A percentile compares a stretch with the other conserved stretches of the same genome.
Evolutionary conservation across 805 yeast genomes (phyloP).

Genomic region (Candida methanosorbosa): DNA sequence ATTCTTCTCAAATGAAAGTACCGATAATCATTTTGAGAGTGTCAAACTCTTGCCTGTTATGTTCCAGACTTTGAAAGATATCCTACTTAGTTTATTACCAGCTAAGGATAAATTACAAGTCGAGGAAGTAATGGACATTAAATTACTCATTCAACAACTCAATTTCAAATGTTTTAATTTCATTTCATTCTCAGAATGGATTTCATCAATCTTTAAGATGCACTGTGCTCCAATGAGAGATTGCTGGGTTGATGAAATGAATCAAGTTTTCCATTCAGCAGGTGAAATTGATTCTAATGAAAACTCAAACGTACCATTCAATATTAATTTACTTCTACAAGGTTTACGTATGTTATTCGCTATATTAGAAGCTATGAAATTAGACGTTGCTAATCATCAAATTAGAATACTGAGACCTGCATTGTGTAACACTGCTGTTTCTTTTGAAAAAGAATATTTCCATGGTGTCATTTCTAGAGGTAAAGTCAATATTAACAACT

Average conservation of each 20-base stretch:
- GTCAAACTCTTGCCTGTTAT: slow-evolving; percentile 45
- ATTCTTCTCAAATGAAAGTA: slow-evolving; percentile 9
- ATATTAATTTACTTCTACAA: slow-evolving; percentile 47
- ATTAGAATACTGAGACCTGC: slow-evolving; percentile 79
- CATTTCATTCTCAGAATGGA: slow-evolving; percentile 62
- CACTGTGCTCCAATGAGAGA: slow-evolving; percentile 97
- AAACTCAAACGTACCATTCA: slow-evolving; percentile 27
- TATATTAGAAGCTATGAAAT: slow-evolving; percentile 87
- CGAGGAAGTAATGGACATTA: slow-evolving; percentile 67
- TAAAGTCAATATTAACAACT: slow-evolving; percentile 51
- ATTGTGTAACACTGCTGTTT: slow-evolving; percentile 77
- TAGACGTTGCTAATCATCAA: slow-evolving; percentile 93
- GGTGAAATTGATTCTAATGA: slow-evolving; percentile 5
- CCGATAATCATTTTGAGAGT: slow-evolving; percentile 13
- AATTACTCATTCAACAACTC: slow-evolving; percentile 67
- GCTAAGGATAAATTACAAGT: slow-evolving; percentile 62
- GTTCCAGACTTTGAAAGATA: slow-evolving; percentile 71
- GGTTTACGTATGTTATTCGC: slow-evolving; percentile 74
- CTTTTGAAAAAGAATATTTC: slow-evolving; percentile 82
- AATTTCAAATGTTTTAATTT: slow-evolving; percentile 65
- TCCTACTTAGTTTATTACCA: slow-evolving; percentile 68
- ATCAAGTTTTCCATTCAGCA: slow-evolving; percentile 44
- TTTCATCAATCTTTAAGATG: slow-evolving; percentile 67
- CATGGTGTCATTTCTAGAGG: slow-evolving; percentile 41
- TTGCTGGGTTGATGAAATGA: slow-evolving; percentile 81